Percentiles rank a stretch among this genome's conserved stretches.
phyloP scores from a whole-genome alignment of 352 stramenopile genomes.

The Pythium chondricola region DNA sequence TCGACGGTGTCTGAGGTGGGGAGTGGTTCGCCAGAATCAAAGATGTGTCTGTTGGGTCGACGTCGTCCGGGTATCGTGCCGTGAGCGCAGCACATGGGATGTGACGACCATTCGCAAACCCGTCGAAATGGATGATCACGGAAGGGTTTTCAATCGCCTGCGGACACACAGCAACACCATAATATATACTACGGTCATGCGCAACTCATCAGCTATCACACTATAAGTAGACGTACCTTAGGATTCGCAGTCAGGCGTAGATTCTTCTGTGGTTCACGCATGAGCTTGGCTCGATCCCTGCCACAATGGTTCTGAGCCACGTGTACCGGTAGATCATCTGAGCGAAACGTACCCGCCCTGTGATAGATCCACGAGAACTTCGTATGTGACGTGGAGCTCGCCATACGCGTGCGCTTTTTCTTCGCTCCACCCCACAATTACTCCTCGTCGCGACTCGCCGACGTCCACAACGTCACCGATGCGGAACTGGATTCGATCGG shows the following conservation, averaged over 20 bases:
- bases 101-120: conserved; percentile 53
- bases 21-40: background rate
- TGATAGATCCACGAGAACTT: conserved; percentile 52
- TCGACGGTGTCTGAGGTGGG: conserved; percentile 33
- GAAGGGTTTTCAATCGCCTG: conserved; percentile 57
- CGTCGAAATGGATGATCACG: conserved; percentile 74
- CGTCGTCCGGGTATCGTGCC: conserved; percentile 52
- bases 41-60: conserved; percentile 7
- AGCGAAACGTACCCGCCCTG: conserved; percentile 21
- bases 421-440: conserved; percentile 60
- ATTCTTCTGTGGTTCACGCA: conserved; percentile 54
- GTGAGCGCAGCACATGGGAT: conserved; percentile 57
- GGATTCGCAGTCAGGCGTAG: conserved; percentile 30
- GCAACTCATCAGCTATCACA: too few species aligned
- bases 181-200: background rate
- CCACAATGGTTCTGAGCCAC: conserved; percentile 5
- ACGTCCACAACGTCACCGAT: conserved; percentile 72
- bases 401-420: conserved; percentile 25
- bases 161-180: background rate
- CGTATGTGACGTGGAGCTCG: conserved; percentile 51
- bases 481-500: conserved; percentile 37
- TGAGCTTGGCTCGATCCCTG: conserved; percentile 47
- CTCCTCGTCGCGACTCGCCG: conserved; percentile 38
- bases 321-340: too few species aligned
- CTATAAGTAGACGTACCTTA: conserved; percentile 23